These are phyloP conservation scores for Hibiscus mutabilis DNA, from an alignment of 345 rosid genomes.

Conservation along the genomic window DNA sequence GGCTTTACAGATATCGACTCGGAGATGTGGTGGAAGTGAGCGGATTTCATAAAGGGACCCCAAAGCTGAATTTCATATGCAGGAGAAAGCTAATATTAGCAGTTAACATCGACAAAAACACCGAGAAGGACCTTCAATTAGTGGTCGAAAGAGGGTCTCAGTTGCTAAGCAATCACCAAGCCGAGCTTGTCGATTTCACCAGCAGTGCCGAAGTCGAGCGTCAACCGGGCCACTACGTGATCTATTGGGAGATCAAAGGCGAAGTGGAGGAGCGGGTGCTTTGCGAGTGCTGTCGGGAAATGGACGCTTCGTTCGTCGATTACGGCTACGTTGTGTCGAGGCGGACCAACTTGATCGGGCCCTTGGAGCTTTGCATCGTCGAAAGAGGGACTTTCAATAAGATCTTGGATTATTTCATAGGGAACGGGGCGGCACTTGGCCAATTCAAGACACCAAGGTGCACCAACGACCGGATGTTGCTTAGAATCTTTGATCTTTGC, in stretches of 20 bases:
- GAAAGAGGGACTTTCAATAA: conserved; percentile 70
- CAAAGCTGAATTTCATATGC: conserved; percentile 81
- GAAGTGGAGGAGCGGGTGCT: conserved; percentile 63
- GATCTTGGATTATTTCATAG: conserved; percentile 63
- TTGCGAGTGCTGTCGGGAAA: conserved; percentile 59
- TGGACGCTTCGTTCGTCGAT: conserved; percentile 77
- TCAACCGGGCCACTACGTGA: conserved; percentile 76
- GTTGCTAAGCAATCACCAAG: conserved; percentile 41
- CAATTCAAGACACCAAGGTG: conserved; percentile 98
- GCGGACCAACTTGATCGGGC: conserved; percentile 66
- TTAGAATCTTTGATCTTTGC: conserved; percentile 53
- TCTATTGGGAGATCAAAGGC: conserved; percentile 89
- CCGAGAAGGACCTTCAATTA: conserved; percentile 82
- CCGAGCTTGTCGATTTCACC: conserved; percentile 80
- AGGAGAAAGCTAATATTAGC: conserved; percentile 76
- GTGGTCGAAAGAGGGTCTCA: conserved; percentile 64
- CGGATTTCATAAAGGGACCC: conserved; percentile 71
- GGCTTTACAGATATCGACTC: conserved; percentile 69
- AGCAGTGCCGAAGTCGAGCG: conserved; percentile 57
- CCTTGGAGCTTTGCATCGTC: conserved; percentile 72
- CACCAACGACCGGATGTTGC: conserved; percentile 51
- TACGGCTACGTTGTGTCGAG: conserved; percentile 82
- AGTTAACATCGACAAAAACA: conserved; percentile 91
- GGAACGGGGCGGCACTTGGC: conserved; percentile 73
- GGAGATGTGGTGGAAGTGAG: conserved; percentile 95